These are phyloP conservation scores for Solanum chacoense DNA, from an alignment of 305 asterid species.

Conservation along the genomic window DNA sequence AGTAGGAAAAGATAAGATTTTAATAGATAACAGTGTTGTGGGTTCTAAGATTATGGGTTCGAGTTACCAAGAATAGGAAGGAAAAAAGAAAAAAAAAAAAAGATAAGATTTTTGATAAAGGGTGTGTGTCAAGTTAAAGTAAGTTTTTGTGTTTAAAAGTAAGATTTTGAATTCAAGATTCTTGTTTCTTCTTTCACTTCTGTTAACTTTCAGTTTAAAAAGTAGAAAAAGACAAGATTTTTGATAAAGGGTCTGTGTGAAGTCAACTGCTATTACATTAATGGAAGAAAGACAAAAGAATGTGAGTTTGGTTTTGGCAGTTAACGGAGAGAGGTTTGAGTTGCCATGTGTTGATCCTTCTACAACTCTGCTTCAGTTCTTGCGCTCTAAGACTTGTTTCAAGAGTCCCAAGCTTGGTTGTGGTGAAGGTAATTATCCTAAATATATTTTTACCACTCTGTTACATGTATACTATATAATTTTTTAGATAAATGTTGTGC, in stretches of 20 bases:
- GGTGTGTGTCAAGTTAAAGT: not conserved
- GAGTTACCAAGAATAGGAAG: not conserved
- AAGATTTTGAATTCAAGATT: not conserved
- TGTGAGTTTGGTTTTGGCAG: slow-evolving; percentile 35
- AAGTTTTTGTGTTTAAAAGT: not conserved
- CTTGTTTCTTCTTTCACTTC: not conserved
- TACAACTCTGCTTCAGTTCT: slow-evolving; percentile 51
- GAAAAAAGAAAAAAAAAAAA: no score
- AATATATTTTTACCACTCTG: not conserved
- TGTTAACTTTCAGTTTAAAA: not conserved
- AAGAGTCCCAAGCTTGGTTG: slow-evolving; percentile 64
- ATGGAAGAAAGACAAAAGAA: slow-evolving; percentile 4
- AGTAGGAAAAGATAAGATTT: not conserved
- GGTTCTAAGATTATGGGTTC: not conserved
- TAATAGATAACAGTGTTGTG: not conserved
- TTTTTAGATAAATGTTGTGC: not conserved
- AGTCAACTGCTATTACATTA: not conserved
- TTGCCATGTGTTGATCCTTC: slow-evolving; percentile 39
- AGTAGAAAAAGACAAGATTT: not conserved
- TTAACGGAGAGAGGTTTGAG: slow-evolving; percentile 52
- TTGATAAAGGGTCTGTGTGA: not conserved
- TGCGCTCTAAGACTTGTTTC: slow-evolving; percentile 53
- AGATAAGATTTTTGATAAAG: not conserved
- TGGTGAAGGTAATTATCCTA: not conserved
- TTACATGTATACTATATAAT: not conserved